These are phyloP conservation scores for Pyrus communis DNA, from an alignment of 306 rosid genomes.

Conservation along the genomic window DNA sequence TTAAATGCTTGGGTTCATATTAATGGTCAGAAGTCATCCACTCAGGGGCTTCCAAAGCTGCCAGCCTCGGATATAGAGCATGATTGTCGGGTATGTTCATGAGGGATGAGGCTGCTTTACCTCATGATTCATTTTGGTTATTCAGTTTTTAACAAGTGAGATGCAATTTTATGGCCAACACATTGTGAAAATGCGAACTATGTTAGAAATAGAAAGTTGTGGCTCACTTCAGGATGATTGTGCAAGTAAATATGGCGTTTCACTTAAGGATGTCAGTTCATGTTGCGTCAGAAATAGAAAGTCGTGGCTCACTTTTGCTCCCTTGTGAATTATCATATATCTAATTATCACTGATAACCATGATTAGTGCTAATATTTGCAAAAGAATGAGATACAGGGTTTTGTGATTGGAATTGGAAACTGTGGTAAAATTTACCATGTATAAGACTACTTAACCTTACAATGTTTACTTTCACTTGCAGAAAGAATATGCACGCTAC, in stretches of 20 bases:
- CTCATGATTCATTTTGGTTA: not conserved
- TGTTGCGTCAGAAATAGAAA: not conserved
- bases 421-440: not conserved
- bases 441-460: not conserved
- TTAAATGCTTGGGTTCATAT: constrained; percentile 68
- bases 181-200: not conserved
- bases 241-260: not conserved
- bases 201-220: not conserved
- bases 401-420: not conserved
- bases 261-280: not conserved
- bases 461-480: constrained; percentile 14
- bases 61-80: constrained; percentile 36
- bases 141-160: not conserved
- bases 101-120: not conserved
- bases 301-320: not conserved
- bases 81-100: constrained; percentile 53
- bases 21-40: constrained; percentile 40
- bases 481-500: constrained; percentile 60
- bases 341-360: not conserved
- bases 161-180: not conserved
- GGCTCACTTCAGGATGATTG: not conserved
- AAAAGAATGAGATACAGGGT: not conserved
- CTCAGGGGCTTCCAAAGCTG: constrained; percentile 33
- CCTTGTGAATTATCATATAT: not conserved
- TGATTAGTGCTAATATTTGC: not conserved